Evolutionary conservation across 192 early-diverging fungal species (phyloP).

Genomic region (Coemansia sp.): DNA sequence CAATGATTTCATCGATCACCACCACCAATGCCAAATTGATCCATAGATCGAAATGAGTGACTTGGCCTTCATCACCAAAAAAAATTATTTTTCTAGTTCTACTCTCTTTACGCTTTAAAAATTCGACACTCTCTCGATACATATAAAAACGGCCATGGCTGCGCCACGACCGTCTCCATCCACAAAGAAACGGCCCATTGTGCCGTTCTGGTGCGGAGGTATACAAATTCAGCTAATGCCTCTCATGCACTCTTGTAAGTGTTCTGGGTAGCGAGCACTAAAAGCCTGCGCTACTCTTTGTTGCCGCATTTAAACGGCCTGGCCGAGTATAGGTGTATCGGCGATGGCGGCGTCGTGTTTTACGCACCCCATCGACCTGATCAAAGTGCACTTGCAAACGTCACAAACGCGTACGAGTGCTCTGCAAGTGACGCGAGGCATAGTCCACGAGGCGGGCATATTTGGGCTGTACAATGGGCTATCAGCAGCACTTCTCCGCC

Average conservation of each 20-base stretch:
- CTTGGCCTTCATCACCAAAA: not conserved
- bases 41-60: not conserved
- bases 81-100: not conserved
- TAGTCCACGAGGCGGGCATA: constrained; percentile 78
- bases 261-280: not conserved
- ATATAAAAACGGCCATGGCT: constrained; percentile 1
- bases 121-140: not conserved
- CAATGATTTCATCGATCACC: not conserved
- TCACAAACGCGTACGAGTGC: constrained; percentile 50
- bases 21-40: not conserved
- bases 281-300: not conserved
- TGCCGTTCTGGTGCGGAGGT: constrained; percentile 58
- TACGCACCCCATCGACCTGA: constrained; percentile 82
- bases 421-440: constrained; percentile 59
- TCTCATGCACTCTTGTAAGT: not conserved
- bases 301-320: not conserved
- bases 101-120: not conserved
- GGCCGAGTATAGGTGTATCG: constrained; percentile 35
- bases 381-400: constrained; percentile 94
- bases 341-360: constrained; percentile 60
- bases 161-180: not conserved
- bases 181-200: constrained; percentile 17
- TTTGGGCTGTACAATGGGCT: constrained; percentile 80
- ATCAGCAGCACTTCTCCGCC: constrained; percentile 72
- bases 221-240: not conserved